A percentile compares a stretch with the other conserved stretches of the same genome.
phyloP scores from a whole-genome alignment of 1,284 basidiomycete genomes.

The Amylostereum chailletii region DNA sequence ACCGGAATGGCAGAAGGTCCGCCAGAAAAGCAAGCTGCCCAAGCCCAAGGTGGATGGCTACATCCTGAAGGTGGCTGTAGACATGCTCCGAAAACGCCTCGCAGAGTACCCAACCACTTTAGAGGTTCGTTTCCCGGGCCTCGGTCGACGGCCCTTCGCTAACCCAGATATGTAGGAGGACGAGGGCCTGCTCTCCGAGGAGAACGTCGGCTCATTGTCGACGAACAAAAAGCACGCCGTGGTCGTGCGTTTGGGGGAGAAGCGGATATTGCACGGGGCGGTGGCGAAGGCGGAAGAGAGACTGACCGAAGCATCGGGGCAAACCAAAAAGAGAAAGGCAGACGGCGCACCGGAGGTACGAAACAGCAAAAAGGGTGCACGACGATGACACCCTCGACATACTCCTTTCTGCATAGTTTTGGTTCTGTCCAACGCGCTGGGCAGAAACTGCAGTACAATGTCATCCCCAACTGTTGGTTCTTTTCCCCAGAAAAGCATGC shows the following conservation, averaged over 20 bases:
- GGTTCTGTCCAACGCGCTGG: too few species aligned
- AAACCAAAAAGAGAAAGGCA: slow-evolving; percentile 9
- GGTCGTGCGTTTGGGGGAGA: slow-evolving; percentile 76
- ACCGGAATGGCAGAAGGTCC: slow-evolving; percentile 58
- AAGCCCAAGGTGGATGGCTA: slow-evolving; percentile 56
- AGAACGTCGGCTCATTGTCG: slow-evolving; percentile 19
- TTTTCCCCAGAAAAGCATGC: too few species aligned
- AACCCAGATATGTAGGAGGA: slow-evolving; percentile 40
- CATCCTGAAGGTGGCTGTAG: slow-evolving; percentile 35
- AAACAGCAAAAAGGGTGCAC: not conserved
- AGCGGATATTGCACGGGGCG: slow-evolving; percentile 49
- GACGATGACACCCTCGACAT: too few species aligned
- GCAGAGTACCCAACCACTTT: slow-evolving; percentile 49
- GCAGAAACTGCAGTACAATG: too few species aligned
- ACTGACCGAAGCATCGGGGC: not conserved
- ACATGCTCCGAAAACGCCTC: slow-evolving; percentile 43
- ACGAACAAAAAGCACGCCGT: slow-evolving; percentile 54
- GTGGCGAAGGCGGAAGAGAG: slow-evolving; percentile 21
- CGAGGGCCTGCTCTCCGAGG: slow-evolving; percentile 29
- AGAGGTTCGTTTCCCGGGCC: slow-evolving; percentile 34
- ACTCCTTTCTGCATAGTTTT: too few species aligned
- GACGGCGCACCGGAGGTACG: not conserved
- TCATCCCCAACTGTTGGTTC: too few species aligned
- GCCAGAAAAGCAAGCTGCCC: slow-evolving; percentile 70
- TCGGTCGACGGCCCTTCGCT: slow-evolving; percentile 3